Percentiles rank a stretch among this genome's conserved stretches.
Conservation (phyloP, 495 filamentous ascomycete species). For the Filosporella fistucella region DNA sequence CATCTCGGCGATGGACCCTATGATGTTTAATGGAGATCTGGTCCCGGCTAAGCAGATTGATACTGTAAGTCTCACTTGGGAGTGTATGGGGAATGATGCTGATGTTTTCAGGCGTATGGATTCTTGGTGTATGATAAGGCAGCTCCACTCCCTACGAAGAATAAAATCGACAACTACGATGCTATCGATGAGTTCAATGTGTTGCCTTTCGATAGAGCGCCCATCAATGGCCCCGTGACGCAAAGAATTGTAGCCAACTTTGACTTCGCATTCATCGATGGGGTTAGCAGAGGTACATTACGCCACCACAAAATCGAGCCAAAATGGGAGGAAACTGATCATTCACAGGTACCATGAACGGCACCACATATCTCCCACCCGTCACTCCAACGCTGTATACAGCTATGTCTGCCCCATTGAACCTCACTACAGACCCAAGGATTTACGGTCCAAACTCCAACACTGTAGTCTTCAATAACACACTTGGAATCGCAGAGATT, state of each 20-base stretch:
- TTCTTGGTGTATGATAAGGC: background rate
- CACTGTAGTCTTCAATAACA: conserved; percentile 57
- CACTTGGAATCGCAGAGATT: conserved; percentile 66
- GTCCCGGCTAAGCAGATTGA: background rate
- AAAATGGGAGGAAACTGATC: background rate
- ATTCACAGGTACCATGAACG: conserved; percentile 47
- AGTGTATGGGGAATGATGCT: background rate
- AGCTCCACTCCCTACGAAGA: background rate
- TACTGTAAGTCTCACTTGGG: background rate
- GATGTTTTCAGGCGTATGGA: background rate
- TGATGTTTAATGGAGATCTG: conserved; percentile 9
- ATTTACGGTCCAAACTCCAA: conserved; percentile 70
- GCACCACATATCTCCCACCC: conserved; percentile 64
- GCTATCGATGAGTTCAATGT: background rate
- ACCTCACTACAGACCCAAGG: conserved; percentile 41
- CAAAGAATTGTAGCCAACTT: background rate
- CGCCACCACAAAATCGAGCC: background rate
- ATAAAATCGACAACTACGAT: background rate
- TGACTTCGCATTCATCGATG: background rate
- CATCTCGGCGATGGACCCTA: conserved; percentile 42
- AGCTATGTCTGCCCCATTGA: conserved; percentile 54
- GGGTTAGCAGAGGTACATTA: too few relatives aligned
- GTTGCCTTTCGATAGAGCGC: background rate
- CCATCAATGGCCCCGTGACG: background rate
- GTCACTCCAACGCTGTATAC: conserved; percentile 80